Evolutionary conservation across 345 rosid genomes (phyloP).

Genomic region (Isatis tinctoria): DNA sequence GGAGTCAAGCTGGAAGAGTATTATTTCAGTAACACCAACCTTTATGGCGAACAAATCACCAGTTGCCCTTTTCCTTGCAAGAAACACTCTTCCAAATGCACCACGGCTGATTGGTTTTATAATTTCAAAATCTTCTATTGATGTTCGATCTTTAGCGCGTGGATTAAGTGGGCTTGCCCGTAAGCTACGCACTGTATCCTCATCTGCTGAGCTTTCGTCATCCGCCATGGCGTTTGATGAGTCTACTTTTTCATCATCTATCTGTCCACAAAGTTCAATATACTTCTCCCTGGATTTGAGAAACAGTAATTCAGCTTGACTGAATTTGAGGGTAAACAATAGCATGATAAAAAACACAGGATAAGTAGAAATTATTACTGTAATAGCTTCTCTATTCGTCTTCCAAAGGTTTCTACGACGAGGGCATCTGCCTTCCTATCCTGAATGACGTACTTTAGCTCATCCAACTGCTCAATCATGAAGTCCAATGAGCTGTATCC

Average conservation of each 20-base stretch:
- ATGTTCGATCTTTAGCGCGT: constrained; percentile 78
- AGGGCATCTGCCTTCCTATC: constrained; percentile 96
- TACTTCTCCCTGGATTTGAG: constrained; percentile 76
- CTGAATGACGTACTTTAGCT: constrained; percentile 83
- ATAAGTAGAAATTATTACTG: constrained; percentile 50
- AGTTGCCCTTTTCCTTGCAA: constrained; percentile 82
- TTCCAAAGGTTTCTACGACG: constrained; percentile 94
- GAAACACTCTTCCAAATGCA: constrained; percentile 94
- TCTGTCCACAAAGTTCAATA: constrained; percentile 65
- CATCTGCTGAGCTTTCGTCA: constrained; percentile 82
- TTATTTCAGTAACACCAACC: constrained; percentile 39
- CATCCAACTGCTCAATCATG: constrained; percentile 76
- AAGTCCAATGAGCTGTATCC: constrained; percentile 66
- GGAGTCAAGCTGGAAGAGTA: constrained; percentile 9
- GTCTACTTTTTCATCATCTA: constrained; percentile 76
- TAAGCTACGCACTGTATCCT: constrained; percentile 70
- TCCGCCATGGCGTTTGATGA: constrained; percentile 56
- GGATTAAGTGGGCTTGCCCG: constrained; percentile 83
- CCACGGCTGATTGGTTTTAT: constrained; percentile 98
- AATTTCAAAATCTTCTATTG: constrained; percentile 97
- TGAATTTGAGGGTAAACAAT: neutral
- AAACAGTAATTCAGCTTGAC: neutral
- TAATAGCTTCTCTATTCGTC: constrained; percentile 87
- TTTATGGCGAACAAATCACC: constrained; percentile 96
- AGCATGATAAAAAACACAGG: neutral